Evolutionary conservation across 495 filamentous ascomycete genomes (phyloP).

Genomic region (Podospora australis): DNA sequence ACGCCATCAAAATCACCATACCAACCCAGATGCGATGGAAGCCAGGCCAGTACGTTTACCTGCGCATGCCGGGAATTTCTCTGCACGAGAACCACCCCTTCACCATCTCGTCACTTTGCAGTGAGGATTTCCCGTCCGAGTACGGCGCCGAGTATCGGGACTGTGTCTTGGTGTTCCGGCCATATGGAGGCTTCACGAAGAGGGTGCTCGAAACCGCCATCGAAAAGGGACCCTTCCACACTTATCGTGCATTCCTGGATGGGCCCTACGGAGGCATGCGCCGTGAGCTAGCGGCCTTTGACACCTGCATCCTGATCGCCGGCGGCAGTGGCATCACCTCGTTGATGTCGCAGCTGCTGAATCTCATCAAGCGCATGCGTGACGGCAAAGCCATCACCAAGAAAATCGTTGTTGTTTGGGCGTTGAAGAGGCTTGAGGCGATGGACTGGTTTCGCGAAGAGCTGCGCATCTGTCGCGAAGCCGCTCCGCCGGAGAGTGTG

Average conservation of each 20-base stretch:
- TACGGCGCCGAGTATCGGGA: slow-evolving; percentile 84
- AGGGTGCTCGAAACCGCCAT: slow-evolving; percentile 71
- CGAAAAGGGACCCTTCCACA: slow-evolving; percentile 74
- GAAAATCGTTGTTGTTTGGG: slow-evolving; percentile 86
- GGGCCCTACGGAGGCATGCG: slow-evolving; percentile 94
- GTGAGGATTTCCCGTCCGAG: slow-evolving; percentile 74
- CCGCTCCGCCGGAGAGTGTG: slow-evolving; percentile 74
- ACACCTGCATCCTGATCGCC: slow-evolving; percentile 85
- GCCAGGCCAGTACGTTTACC: slow-evolving; percentile 90
- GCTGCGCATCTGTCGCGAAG: slow-evolving; percentile 78
- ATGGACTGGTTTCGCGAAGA: slow-evolving; percentile 99
- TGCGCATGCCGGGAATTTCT: slow-evolving; percentile 86
- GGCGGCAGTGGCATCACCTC: slow-evolving; percentile 94
- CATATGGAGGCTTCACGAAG: slow-evolving; percentile 82
- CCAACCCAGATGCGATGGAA: slow-evolving; percentile 89
- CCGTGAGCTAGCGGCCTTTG: slow-evolving; percentile 84
- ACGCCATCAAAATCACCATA: slow-evolving; percentile 88
- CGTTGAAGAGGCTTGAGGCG: slow-evolving; percentile 78
- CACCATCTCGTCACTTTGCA: slow-evolving; percentile 86
- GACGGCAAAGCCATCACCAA: slow-evolving; percentile 89
- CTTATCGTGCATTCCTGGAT: slow-evolving; percentile 84
- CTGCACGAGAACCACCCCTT: slow-evolving; percentile 92
- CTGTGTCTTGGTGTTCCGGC: slow-evolving; percentile 83
- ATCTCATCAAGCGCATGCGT: slow-evolving; percentile 89
- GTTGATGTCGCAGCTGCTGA: slow-evolving; percentile 79